A percentile compares a stretch with the other conserved stretches of the same genome.
These are phyloP conservation scores for Penicillium coffeae DNA, from an alignment of 495 filamentous ascomycete species.

Conservation along the genomic window DNA sequence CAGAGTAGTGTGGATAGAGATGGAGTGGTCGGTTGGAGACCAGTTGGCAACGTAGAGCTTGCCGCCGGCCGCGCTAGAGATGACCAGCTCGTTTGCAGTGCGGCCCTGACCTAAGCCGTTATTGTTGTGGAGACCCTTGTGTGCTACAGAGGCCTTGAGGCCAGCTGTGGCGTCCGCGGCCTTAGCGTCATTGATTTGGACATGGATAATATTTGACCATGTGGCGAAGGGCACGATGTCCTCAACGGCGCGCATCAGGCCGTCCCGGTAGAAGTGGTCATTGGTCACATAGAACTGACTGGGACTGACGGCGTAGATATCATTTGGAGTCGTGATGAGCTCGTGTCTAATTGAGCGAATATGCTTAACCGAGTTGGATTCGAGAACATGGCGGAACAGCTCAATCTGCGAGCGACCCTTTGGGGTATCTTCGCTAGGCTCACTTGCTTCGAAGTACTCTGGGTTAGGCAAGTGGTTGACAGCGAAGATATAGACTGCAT, in stretches of 20 bases:
- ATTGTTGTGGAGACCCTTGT: slow-evolving; percentile 43
- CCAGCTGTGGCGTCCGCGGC: slow-evolving; percentile 20
- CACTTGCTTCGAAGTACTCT: slow-evolving; percentile 17
- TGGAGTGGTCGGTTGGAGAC: slow-evolving; percentile 20
- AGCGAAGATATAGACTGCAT: slow-evolving; percentile 57
- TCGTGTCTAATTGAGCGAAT: slow-evolving; percentile 42
- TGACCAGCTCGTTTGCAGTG: slow-evolving; percentile 43
- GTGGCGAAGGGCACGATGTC: slow-evolving; percentile 34
- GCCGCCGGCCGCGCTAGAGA: slow-evolving; percentile 38
- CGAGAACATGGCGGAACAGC: slow-evolving; percentile 52
- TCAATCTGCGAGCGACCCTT: slow-evolving; percentile 53
- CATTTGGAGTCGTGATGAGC: slow-evolving; percentile 57
- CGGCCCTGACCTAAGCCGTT: slow-evolving; percentile 57
- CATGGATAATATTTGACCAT: slow-evolving; percentile 36
- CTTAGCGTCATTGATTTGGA: slow-evolving; percentile 22
- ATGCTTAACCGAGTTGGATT: slow-evolving; percentile 29
- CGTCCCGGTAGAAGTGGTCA: slow-evolving; percentile 53
- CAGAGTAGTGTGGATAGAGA: slow-evolving; percentile 41
- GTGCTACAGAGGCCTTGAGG: slow-evolving; percentile 41
- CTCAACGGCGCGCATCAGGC: slow-evolving; percentile 41
- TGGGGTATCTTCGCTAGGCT: slow-evolving; percentile 12
- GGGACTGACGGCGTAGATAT: slow-evolving; percentile 48
- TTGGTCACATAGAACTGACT: slow-evolving; percentile 57
- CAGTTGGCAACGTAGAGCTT: slow-evolving; percentile 27
- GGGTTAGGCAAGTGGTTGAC: slow-evolving; percentile 56